These are phyloP conservation scores for Musa balbisiana DNA, from an alignment of 202 grass and related monocot genomes.

Conservation along the genomic window DNA sequence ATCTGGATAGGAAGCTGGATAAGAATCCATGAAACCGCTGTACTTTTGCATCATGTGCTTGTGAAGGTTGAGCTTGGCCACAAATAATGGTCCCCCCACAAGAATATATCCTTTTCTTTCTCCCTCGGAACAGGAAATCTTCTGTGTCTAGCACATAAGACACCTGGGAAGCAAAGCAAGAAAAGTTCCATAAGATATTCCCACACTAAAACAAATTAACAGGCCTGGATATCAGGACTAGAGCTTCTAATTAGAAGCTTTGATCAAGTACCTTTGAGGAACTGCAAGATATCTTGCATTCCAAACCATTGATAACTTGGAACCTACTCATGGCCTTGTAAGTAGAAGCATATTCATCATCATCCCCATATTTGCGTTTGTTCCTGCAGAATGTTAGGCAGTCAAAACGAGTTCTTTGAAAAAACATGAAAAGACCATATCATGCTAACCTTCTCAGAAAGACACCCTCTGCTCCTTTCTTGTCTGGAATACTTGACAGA, in stretches of 20 bases:
- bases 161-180: slow-evolving; percentile 29
- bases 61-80: slow-evolving; percentile 15
- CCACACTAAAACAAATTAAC: not conserved
- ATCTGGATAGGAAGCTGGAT: slow-evolving; percentile 31
- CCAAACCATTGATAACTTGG: slow-evolving; percentile 53
- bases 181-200: slow-evolving; percentile 13
- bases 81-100: slow-evolving; percentile 1
- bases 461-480: slow-evolving; percentile 30
- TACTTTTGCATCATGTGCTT: slow-evolving; percentile 25
- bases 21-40: slow-evolving; percentile 32
- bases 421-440: not conserved
- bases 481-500: slow-evolving; percentile 31
- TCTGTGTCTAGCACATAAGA: slow-evolving; percentile 71
- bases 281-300: slow-evolving; percentile 67
- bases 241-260: not conserved
- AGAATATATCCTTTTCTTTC: slow-evolving; percentile 39
- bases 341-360: slow-evolving; percentile 22
- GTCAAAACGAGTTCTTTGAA: not conserved
- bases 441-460: slow-evolving; percentile 49
- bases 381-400: slow-evolving; percentile 37
- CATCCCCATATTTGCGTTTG: slow-evolving; percentile 37
- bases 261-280: slow-evolving; percentile 49
- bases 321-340: slow-evolving; percentile 34
- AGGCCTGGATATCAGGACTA: slow-evolving; percentile 10
- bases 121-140: slow-evolving; percentile 49